Conservation (phyloP, 2,329 filamentous ascomycete genomes). For the Fusarium vanettenii region DNA sequence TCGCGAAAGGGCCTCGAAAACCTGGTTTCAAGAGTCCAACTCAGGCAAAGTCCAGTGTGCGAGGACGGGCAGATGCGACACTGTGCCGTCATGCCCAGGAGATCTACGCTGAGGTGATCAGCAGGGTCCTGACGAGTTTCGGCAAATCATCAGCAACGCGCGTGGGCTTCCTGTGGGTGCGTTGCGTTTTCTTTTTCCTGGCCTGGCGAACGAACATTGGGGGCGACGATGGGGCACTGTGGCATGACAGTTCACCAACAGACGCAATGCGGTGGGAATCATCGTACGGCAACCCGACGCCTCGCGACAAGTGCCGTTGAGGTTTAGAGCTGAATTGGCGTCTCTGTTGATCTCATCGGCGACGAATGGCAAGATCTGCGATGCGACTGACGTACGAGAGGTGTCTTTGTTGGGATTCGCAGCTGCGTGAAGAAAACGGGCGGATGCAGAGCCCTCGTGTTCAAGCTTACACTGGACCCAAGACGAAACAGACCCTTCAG, state of each 20-base stretch:
- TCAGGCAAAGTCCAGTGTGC: constrained; percentile 20
- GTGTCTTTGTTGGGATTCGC: constrained; percentile 20
- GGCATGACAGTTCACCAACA: constrained; percentile 20
- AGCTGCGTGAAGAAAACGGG: constrained; percentile 17
- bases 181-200: constrained; percentile 8
- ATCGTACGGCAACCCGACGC: constrained; percentile 13
- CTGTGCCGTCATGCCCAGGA: constrained; percentile 17
- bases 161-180: constrained; percentile 2
- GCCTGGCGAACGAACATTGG: constrained; percentile 8
- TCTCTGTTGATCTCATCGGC: neutral
- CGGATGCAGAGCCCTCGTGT: constrained; percentile 7
- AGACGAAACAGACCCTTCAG: constrained; percentile 2
- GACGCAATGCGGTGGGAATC: constrained; percentile 7
- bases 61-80: neutral
- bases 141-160: constrained; percentile 22
- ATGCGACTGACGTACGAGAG: constrained; percentile 33
- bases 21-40: constrained; percentile 23
- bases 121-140: constrained; percentile 32
- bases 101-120: constrained; percentile 38
- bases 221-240: constrained; percentile 7
- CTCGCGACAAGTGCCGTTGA: constrained; percentile 12
- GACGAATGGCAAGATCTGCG: constrained; percentile 25
- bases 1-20: constrained; percentile 23
- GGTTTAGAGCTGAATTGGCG: neutral
- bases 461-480: neutral